Conservation (phyloP, 2,329 filamentous ascomycete genomes). For the Moelleriella libera region DNA sequence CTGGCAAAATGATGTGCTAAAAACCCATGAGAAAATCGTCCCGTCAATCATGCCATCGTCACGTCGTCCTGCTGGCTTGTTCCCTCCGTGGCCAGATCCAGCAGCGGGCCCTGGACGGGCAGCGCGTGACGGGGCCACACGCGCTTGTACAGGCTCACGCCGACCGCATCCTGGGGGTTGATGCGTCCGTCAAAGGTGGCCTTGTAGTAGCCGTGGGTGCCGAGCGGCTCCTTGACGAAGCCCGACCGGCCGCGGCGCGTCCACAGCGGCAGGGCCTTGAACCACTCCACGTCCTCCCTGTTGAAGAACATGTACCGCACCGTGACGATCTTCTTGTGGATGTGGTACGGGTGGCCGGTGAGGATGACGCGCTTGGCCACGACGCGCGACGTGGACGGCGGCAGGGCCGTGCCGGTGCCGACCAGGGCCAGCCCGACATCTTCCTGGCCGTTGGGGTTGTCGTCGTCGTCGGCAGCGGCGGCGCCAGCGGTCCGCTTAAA, state of each 20-base stretch:
- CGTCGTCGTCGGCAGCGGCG: slow-evolving; percentile 26
- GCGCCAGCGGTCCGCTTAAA: slow-evolving; percentile 49
- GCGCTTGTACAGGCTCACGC: slow-evolving; percentile 77
- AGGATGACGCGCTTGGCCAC: slow-evolving; percentile 89
- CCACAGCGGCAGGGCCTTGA: slow-evolving; percentile 92
- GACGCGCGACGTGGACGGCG: slow-evolving; percentile 62
- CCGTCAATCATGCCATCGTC: slow-evolving; percentile 21
- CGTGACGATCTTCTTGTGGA: slow-evolving; percentile 94
- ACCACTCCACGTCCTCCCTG: slow-evolving; percentile 88
- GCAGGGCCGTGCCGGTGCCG: slow-evolving; percentile 74
- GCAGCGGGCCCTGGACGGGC: slow-evolving; percentile 27
- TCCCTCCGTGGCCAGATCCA: slow-evolving; percentile 17
- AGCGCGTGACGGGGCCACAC: slow-evolving; percentile 63
- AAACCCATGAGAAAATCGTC: no score
- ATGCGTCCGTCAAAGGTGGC: slow-evolving; percentile 93
- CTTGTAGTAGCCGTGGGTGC: slow-evolving; percentile 99
- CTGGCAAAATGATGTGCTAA: no score
- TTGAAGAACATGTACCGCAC: slow-evolving; percentile 99
- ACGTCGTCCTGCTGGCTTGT: slow-evolving; percentile 12
- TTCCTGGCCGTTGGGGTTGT: no score
- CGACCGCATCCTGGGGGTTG: slow-evolving; percentile 89
- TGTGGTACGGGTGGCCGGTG: slow-evolving; percentile 95
- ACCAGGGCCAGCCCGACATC: slow-evolving; percentile 54
- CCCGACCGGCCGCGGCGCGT: slow-evolving; percentile 78
- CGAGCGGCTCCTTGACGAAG: slow-evolving; percentile 85